Base-by-base conservation (phyloP, 108 stramenopile genomes). In the Craspedostauros australis region DNA sequence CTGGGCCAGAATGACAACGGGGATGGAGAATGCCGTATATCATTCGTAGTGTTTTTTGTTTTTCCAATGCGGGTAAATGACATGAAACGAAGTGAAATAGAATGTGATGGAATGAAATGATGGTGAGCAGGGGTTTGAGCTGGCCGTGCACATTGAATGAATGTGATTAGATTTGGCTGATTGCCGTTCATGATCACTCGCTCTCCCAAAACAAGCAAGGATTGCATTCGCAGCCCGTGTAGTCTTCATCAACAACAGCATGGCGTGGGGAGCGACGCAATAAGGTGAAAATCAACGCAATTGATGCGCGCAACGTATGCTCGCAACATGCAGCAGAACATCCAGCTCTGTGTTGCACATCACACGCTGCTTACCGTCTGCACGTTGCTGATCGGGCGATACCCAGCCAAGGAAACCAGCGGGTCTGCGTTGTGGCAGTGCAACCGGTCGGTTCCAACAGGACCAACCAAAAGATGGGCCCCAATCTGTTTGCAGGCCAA, bases 401-500 rank as follows among this genome's bases (percentile, higher is more conserved):
- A 91, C n/a, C 85, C 85, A 15, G 79, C 76, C 18, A 91, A n/a
- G n/a, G n/a, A n/a, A n/a, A n/a, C n/a, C n/a, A n/a, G n/a, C n/a
- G n/a, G n/a, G n/a, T n/a, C n/a, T n/a, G n/a, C n/a, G n/a, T n/a
- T n/a, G n/a, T n/a, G n/a, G n/a, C n/a, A n/a, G n/a, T n/a, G n/a
- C n/a, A n/a, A n/a, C n/a, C 20, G 5, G 14, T 58, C 11, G n/a
- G 14, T 16, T 46, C 6, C 26, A 33, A 31, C 61, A 20, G 22
- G n/a, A 28, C 28, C 30, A 38, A 70, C 52, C 27, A 50, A 25
- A 1, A n/a, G n/a, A n/a, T n/a, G n/a, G n/a, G n/a, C n/a, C n/a
- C 89, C 89, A 49, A 91, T 69, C 29, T 91, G 85, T 30, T 68
- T 56, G 50, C 89, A 91, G 23, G 46, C 40, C 11, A 91, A 39